Evolutionary conservation across 1,139 yeast genomes (phyloP), one percentile per base, ranked within the genome.

Genomic region (Williopsis jadinii): DNA sequence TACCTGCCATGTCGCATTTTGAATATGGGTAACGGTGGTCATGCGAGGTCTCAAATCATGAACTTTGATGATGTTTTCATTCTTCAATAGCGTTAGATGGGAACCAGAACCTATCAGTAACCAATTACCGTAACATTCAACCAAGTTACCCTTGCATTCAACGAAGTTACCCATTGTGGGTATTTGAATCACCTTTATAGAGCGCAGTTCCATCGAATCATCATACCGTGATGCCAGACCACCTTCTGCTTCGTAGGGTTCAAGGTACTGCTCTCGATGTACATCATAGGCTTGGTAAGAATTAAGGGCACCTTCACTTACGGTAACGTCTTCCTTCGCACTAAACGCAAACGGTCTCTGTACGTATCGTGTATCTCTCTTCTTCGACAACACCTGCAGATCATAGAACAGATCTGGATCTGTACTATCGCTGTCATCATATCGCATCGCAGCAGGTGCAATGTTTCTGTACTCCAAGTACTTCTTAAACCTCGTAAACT

Each of bases 1-100:
- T 44, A 62, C 62, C 0, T 76, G 75, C 72, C 73, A 70, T 0
- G 79, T 71, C 1, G 80, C 66, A 2, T 61, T 41, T 11, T 31
- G 41, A 12, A 44, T 31, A 29, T 53, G 53, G n/a, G 30, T 33
- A 6, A 38, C 13, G 4, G 41, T 28, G 2, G 56, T 53, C 12
- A 47, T 31, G 1, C 36, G 3, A 8, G 56, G 55, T 24, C 36
- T 40, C 3, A 50, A 45, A 9, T 47, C 46, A 8, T 48, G 27
- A 8, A 35, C 24, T 4, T 26, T 9, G 3, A 36, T 11, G 1
- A 39, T 5, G 4, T 15, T 30, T 4, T 43, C 51, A 32, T 46
- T 34, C 26, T 40, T 27, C 15, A 43, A 33, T 3, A 51, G 36
- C 5, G 44, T 14, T 2, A 54, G 28, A 12, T 19, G 34, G 3